Base-by-base conservation (phyloP, 805 yeast genomes). In the Ogataea nakhonphanomensis region DNA sequence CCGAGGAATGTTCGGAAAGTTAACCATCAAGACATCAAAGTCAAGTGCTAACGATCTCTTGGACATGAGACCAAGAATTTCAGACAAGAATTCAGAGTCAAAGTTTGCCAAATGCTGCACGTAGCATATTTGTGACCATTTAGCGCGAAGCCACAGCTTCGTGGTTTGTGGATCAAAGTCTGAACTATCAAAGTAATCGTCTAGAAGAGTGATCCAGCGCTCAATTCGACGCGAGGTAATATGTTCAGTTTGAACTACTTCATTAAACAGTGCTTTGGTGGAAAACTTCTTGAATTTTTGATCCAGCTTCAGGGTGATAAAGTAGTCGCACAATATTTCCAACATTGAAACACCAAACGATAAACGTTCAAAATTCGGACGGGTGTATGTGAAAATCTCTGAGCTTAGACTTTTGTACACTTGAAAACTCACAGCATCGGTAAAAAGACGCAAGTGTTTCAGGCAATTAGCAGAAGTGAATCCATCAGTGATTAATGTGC, bases 1-100 rank as follows among this genome's bases (percentile, higher is more conserved):
- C 1, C 69, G 64, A 2, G 87, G 81, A 11, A 90, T 76, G 41
- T 71, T 65, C 1, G 69, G 65, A 49, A 73, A 83, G 54, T 89
- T 88, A 1, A 78, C 70, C 57, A 74, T 78, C 0, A 59, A 51
- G 0, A 82, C 61, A 7, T 62, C 55, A 2, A 70, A 30, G 0
- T 46, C 41, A 0, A 26, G 29, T 1, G 42, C 35, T 10, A 50
- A 15, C 1, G 68, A 45, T 5, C 51, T 37, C 2, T 39, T 25
- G 8, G 70, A 54, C 11, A 60, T 45, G 0, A 46, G 39, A 2
- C 55, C 44, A 3, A 73, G 47, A 4, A 53, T 44, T 0, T 52
- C 56, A 8, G 70, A 63, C 1, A 72, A 58, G 2, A 56, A 52
- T 3, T 61, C 60, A 2, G 69, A 64, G 7, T 62, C 59, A 24